Conservation (phyloP, 176 grass and related monocot genomes). For the Bolboschoenus planiculmis region DNA sequence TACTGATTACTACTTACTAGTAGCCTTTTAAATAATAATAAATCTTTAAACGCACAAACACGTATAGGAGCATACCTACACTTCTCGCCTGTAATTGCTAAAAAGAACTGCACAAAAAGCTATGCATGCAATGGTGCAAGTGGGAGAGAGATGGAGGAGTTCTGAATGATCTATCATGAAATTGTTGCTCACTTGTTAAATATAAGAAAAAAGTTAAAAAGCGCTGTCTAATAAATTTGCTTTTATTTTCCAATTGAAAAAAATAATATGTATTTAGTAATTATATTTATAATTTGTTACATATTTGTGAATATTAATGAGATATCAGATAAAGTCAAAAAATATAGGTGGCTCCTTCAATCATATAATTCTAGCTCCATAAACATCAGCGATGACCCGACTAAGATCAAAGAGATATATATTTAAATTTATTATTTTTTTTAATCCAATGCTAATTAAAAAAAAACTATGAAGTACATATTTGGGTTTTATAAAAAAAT, state of each 20-base stretch:
- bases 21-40: too few relatives aligned
- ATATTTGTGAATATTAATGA: background rate
- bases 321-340: background rate
- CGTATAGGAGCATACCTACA: too few relatives aligned
- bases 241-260: background rate
- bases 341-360: background rate
- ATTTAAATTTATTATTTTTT: too few relatives aligned
- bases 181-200: background rate
- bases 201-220: background rate
- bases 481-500: too few relatives aligned
- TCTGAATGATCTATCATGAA: background rate
- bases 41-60: too few relatives aligned
- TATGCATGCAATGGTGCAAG: background rate
- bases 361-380: background rate
- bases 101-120: too few relatives aligned
- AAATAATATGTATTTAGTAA: background rate
- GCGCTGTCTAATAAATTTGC: background rate
- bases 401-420: too few relatives aligned
- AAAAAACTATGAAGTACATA: too few relatives aligned
- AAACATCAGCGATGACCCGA: background rate
- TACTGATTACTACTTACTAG: too few relatives aligned
- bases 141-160: background rate
- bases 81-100: too few relatives aligned
- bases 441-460: too few relatives aligned
- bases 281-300: background rate